phyloP scores from a whole-genome alignment of 345 rosid genomes.

The Gossypium longicalyx region DNA sequence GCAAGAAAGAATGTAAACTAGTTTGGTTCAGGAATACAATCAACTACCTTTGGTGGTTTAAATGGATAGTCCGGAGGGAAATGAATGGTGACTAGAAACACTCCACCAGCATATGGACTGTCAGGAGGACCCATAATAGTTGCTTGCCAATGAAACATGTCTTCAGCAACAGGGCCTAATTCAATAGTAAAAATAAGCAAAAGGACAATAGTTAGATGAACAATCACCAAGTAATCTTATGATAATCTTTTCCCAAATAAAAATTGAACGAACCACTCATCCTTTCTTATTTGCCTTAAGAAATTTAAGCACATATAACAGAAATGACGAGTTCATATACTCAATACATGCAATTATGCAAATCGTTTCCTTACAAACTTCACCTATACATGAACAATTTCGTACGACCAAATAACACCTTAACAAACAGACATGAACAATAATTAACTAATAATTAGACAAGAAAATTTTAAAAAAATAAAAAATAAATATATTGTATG shows the following conservation, averaged over 20 bases:
- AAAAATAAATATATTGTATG: not conserved
- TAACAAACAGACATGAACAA: not conserved
- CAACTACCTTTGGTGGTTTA: slow-evolving; percentile 22
- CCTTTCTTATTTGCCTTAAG: not conserved
- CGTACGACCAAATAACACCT: too few relatives aligned
- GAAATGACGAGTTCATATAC: not conserved
- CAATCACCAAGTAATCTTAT: not conserved
- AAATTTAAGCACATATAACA: not conserved
- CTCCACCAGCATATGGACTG: slow-evolving; percentile 25
- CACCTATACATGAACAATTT: not conserved
- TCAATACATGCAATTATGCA: not conserved
- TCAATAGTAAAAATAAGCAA: not conserved
- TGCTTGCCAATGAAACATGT: slow-evolving; percentile 36
- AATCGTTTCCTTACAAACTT: not conserved
- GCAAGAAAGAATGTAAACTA: not conserved
- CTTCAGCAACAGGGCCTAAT: slow-evolving; percentile 45
- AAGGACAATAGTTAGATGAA: not conserved
- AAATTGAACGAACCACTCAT: not conserved
- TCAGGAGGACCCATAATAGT: slow-evolving; percentile 28
- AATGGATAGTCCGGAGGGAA: slow-evolving; percentile 17
- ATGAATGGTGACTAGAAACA: slow-evolving; percentile 25
- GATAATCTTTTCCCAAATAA: not conserved
- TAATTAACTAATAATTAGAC: not conserved
- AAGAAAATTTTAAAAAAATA: not conserved
- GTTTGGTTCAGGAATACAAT: not conserved